Conservation (phyloP, 2,329 filamentous ascomycete species). For the Paramyrothecium sp. region DNA sequence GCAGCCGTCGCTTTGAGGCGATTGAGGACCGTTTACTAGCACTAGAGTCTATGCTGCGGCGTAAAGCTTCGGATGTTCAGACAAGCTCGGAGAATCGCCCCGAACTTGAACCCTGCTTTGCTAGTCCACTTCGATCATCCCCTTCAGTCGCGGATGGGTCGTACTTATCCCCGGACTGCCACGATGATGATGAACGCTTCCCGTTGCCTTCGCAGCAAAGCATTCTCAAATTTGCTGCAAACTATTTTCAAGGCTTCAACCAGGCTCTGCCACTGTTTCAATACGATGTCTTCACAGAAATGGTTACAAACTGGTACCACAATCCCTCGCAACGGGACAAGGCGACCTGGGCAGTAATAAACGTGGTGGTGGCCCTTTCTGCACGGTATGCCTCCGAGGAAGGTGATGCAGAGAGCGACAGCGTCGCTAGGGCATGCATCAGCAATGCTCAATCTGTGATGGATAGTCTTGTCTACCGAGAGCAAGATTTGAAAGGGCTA, state of each 20-base stretch:
- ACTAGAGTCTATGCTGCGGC: neutral
- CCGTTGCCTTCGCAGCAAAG: neutral
- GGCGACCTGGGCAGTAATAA: neutral
- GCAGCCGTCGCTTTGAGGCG: neutral
- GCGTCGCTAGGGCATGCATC: neutral
- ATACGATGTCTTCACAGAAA: neutral
- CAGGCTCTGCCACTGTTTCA: neutral
- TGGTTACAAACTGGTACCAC: neutral
- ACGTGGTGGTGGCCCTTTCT: neutral
- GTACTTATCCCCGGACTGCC: neutral
- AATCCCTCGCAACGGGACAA: neutral
- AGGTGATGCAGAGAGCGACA: neutral
- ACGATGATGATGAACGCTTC: neutral
- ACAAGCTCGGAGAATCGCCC: too few relatives aligned
- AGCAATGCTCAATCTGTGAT: constrained; percentile 1
- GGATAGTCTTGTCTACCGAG: neutral
- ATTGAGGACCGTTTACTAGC: neutral
- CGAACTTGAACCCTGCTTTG: too few relatives aligned
- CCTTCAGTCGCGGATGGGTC: neutral
- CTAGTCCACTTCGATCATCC: too few relatives aligned
- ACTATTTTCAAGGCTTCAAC: neutral
- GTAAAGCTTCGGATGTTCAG: too few relatives aligned
- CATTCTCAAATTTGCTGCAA: neutral
- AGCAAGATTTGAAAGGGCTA: constrained; percentile 2
- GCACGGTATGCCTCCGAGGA: neutral